Percentiles rank a stretch among this genome's conserved stretches.
phyloP scores from a whole-genome alignment of 2,329 filamentous ascomycete genomes.

The Incumbomyces delicatus region DNA sequence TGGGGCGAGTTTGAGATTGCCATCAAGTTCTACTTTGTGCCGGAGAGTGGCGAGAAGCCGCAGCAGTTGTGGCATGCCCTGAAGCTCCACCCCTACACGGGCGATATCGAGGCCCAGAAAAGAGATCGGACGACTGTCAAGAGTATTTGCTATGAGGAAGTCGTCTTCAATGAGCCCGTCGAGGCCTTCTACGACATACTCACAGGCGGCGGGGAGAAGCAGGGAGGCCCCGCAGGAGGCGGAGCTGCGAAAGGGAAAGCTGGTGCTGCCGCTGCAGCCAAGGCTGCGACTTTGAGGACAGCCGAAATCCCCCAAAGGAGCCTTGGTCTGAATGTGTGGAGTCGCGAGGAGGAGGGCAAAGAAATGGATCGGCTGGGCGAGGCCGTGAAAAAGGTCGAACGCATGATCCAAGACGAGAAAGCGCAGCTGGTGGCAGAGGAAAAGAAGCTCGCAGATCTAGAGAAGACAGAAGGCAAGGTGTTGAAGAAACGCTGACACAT shows the following conservation, averaged over 20 bases:
- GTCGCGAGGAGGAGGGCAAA: constrained; percentile 58
- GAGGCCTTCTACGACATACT: constrained; percentile 78
- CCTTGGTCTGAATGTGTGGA: constrained; percentile 62
- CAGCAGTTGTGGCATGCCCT: constrained; percentile 92
- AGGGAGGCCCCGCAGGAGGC: constrained; percentile 32
- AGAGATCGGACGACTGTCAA: constrained; percentile 55
- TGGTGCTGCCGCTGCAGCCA: constrained; percentile 27
- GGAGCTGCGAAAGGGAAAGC: constrained; percentile 47
- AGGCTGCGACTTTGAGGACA: constrained; percentile 50
- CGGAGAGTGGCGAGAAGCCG: constrained; percentile 81
- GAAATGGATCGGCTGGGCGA: constrained; percentile 55
- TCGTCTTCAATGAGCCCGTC: constrained; percentile 95
- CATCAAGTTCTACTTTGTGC: constrained; percentile 86
- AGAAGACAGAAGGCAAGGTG: constrained; percentile 31
- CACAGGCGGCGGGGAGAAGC: constrained; percentile 56
- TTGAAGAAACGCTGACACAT: constrained; percentile 19
- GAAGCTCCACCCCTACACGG: constrained; percentile 75
- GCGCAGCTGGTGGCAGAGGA: constrained; percentile 52
- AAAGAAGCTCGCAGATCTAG: constrained; percentile 45
- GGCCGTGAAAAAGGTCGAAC: constrained; percentile 50
- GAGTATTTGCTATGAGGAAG: constrained; percentile 80
- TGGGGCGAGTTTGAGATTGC: constrained; percentile 98
- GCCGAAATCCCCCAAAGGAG: constrained; percentile 64
- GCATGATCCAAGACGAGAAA: constrained; percentile 56
- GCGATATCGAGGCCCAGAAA: constrained; percentile 63